These are phyloP conservation scores for Geosmithia morbida DNA, from an alignment of 2,329 filamentous ascomycete genomes.

Conservation along the genomic window DNA sequence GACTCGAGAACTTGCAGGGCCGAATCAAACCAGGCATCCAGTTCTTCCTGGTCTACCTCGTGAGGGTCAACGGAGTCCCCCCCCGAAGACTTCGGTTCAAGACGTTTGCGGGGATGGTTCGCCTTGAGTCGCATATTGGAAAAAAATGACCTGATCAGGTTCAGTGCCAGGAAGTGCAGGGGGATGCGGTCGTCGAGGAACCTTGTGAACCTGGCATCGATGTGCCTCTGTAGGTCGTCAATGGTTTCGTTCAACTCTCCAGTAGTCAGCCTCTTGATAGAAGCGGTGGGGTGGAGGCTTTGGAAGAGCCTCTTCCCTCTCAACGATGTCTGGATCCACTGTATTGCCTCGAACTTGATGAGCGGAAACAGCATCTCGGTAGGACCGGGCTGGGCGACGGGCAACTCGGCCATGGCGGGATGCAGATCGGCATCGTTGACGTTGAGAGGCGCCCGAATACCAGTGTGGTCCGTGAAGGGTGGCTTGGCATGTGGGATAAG, in stretches of 20 bases:
- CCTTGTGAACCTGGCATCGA: slow-evolving; percentile 8
- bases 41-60: slow-evolving; percentile 7
- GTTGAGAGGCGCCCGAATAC: slow-evolving; percentile 29
- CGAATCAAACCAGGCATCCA: slow-evolving; percentile 10
- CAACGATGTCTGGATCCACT: slow-evolving; percentile 11
- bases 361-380: slow-evolving; percentile 37
- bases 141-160: slow-evolving; percentile 9
- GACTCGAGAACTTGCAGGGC: slow-evolving; percentile 10
- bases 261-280: slow-evolving; percentile 2
- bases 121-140: slow-evolving; percentile 14
- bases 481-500: background rate
- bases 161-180: slow-evolving; percentile 9
- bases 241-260: slow-evolving; percentile 9
- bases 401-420: slow-evolving; percentile 32
- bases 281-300: slow-evolving; percentile 2
- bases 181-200: slow-evolving; percentile 13
- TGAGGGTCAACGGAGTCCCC: no score
- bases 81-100: background rate
- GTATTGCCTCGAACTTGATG: slow-evolving; percentile 14
- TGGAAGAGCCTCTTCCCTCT: slow-evolving; percentile 8
- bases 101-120: slow-evolving; percentile 11
- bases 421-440: slow-evolving; percentile 38
- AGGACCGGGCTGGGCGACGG: slow-evolving; percentile 28
- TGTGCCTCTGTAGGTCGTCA: slow-evolving; percentile 12
- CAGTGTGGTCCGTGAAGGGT: slow-evolving; percentile 1